Evolutionary conservation across 2,329 filamentous ascomycete species (phyloP), one percentile per base, ranked within the genome.

Genomic region (Phialophora expanda): DNA sequence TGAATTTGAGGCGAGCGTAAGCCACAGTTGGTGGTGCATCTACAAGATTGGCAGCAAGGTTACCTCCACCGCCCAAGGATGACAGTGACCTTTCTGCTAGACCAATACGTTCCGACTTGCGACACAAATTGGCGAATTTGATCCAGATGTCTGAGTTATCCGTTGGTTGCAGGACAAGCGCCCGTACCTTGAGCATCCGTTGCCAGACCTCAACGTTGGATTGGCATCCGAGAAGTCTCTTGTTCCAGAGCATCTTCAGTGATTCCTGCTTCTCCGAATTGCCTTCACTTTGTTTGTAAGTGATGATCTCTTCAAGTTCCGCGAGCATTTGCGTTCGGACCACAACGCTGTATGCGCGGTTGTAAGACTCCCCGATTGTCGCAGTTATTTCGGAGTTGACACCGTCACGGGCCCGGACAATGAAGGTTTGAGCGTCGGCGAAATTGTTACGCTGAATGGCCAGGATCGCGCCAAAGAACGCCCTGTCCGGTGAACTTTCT

Each of bases 81-180:
- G 95, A 93, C 61, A 99, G 82, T 11, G 93, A 96, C 80, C 97
- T 96, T 80, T 99, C 95, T 0, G 95, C 95, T 56, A 99, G 86
- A 9, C 95, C 94, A 84, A 94, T 93, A 32, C 95, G 90, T 65
- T 92, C 91, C 53, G 94, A 97, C 78, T 99, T 99, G 74, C 96
- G 91, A 78, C 96, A 99, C 5, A 99, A 87, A 74, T 98, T 99
- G 74, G 95, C 92, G 76, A 97, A 99, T 77, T 99, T 99, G 82
- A 99, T 98, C 89, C 93, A 97, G 93, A 99, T 99, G 74, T 96
- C 91, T 83, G 96, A 92, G 74, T 97, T 97, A 76, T 99, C 93
- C 38, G 87, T 87, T 0, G 96, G 94, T 0, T 89, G 89, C 67
- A 98, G 94, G 66, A 99, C 95, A 59, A 99, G 84, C 22, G 93